phyloP scores from a whole-genome alignment of 2,329 filamentous ascomycete species.

The Phaeomoniella chlamydospora region DNA sequence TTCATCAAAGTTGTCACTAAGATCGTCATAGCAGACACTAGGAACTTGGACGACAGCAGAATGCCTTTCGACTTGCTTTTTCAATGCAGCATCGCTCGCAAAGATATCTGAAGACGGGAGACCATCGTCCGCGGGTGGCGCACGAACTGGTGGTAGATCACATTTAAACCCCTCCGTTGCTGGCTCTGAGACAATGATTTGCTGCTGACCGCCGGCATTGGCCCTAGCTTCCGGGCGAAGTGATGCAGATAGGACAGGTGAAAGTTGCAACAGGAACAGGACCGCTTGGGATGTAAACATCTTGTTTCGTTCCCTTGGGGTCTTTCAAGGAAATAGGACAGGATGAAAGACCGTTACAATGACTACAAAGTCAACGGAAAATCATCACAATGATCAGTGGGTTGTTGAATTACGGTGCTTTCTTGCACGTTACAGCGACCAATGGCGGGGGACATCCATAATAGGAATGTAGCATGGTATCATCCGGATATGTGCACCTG shows the following conservation, averaged over 20 bases:
- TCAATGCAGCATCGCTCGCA: not conserved
- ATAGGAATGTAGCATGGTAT: no score
- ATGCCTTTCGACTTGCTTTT: not conserved
- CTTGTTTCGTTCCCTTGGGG: no score
- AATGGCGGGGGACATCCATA: no score
- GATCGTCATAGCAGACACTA: constrained; percentile 40
- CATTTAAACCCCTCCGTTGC: not conserved
- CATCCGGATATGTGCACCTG: no score
- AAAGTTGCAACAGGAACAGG: constrained; percentile 3
- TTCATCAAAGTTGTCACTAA: constrained; percentile 36
- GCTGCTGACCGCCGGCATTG: not conserved
- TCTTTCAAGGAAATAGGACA: no score
- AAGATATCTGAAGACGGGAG: not conserved
- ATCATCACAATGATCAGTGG: no score
- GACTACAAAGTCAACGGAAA: no score
- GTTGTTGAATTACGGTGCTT: no score
- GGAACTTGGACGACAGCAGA: constrained; percentile 37
- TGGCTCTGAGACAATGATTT: not conserved
- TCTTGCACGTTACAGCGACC: no score
- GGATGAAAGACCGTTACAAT: no score
- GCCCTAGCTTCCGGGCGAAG: not conserved
- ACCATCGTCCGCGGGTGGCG: not conserved
- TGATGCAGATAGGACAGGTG: not conserved
- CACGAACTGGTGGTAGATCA: not conserved
- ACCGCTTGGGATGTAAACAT: no score